Conservation (phyloP, 2,329 filamentous ascomycete species). For the Exserohilum turcica region DNA sequence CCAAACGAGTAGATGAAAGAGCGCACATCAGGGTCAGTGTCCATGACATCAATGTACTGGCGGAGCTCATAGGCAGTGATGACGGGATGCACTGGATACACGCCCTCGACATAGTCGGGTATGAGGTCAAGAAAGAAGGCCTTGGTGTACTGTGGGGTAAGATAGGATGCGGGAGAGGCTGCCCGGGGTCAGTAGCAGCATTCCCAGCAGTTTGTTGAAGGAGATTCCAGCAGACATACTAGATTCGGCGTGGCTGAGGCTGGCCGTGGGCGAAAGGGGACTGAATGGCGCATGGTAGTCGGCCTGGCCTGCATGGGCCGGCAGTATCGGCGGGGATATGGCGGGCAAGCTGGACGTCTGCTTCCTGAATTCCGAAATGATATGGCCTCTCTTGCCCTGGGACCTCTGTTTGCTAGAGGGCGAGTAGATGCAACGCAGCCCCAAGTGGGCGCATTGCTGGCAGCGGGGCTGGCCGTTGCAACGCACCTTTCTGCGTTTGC, state of each 20-base stretch:
- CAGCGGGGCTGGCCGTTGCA: conserved; percentile 55
- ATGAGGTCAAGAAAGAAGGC: conserved; percentile 52
- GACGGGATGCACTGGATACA: conserved; percentile 57
- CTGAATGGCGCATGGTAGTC: conserved; percentile 18
- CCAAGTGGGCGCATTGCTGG: conserved; percentile 47
- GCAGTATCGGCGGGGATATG: conserved; percentile 33
- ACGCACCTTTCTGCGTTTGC: conserved; percentile 54
- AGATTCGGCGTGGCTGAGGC: conserved; percentile 22
- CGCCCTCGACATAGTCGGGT: conserved; percentile 51
- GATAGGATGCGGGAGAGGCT: conserved; percentile 26
- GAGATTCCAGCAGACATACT: conserved; percentile 20
- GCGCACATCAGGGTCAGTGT: conserved; percentile 45
- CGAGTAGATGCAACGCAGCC: conserved; percentile 54
- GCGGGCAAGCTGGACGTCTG: conserved; percentile 28
- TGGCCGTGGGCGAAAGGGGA: conserved; percentile 19
- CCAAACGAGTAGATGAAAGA: conserved; percentile 55
- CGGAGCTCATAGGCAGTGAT: conserved; percentile 51
- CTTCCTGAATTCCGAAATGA: conserved; percentile 51
- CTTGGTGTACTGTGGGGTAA: conserved; percentile 27
- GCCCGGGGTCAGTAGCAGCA: conserved; percentile 11
- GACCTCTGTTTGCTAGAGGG: conserved; percentile 46
- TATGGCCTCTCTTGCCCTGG: conserved; percentile 47
- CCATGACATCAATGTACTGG: conserved; percentile 46
- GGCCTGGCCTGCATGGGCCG: conserved; percentile 23
- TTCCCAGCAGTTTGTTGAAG: not conserved